Percentiles rank a stretch among this genome's conserved stretches.
These are phyloP conservation scores for Trametes hirsuta DNA, from an alignment of 1,284 basidiomycete genomes.

Conservation along the genomic window DNA sequence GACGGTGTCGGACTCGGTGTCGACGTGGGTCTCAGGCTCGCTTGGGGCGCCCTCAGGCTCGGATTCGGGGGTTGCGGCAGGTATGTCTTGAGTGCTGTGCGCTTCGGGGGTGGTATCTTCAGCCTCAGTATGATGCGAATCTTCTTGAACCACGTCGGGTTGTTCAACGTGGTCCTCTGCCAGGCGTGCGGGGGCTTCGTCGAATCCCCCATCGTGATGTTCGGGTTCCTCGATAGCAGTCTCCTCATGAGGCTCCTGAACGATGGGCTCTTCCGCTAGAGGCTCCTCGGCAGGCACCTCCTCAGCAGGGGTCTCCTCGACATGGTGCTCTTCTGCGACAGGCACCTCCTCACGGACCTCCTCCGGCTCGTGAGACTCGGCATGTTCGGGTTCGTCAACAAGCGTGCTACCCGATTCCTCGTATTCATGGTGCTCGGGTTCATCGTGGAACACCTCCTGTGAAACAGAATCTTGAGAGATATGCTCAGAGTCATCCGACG, in stretches of 20 bases:
- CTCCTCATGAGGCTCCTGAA: slow-evolving; percentile 8
- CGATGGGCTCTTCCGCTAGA: background rate
- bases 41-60: slow-evolving; percentile 28
- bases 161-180: slow-evolving; percentile 8
- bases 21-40: slow-evolving; percentile 23
- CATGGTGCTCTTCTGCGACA: background rate
- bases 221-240: background rate
- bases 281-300: slow-evolving; percentile 4
- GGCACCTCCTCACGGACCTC: slow-evolving; percentile 20
- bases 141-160: slow-evolving; percentile 2
- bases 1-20: slow-evolving; percentile 26
- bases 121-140: slow-evolving; percentile 4
- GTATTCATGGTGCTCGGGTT: slow-evolving; percentile 22
- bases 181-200: slow-evolving; percentile 1
- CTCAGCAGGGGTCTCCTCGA: slow-evolving; percentile 13
- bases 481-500: slow-evolving; percentile 19
- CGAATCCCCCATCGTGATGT: slow-evolving; percentile 2
- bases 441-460: slow-evolving; percentile 15
- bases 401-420: slow-evolving; percentile 22
- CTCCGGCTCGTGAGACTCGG: slow-evolving; percentile 21
- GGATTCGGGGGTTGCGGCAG: slow-evolving; percentile 18
- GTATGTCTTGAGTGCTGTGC: slow-evolving; percentile 5
- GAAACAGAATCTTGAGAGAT: slow-evolving; percentile 15
- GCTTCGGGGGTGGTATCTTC: slow-evolving; percentile 8
- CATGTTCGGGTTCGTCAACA: slow-evolving; percentile 20